These are phyloP conservation scores for Talaromyces sp. DNA, from an alignment of 2,329 filamentous ascomycete species.

Conservation along the genomic window DNA sequence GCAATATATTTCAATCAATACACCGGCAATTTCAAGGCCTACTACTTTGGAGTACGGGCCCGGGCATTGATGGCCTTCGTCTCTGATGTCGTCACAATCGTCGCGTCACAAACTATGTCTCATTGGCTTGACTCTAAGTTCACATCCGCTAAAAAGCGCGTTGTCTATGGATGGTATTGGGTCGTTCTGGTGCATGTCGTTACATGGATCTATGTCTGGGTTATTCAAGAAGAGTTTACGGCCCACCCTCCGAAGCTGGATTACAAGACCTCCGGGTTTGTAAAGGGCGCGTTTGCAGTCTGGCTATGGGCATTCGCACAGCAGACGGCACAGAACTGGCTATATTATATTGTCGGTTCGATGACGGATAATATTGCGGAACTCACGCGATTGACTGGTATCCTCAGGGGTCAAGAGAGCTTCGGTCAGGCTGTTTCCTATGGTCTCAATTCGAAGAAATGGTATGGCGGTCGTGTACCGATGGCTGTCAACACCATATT, in stretches of 20 bases:
- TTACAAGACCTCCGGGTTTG: slow-evolving; percentile 45
- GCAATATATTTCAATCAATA: slow-evolving; percentile 48
- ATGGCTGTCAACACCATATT: slow-evolving; percentile 41
- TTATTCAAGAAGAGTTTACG: slow-evolving; percentile 52
- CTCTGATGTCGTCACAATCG: slow-evolving; percentile 40
- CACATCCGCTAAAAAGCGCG: slow-evolving; percentile 40
- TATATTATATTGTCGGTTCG: slow-evolving; percentile 55
- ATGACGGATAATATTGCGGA: slow-evolving; percentile 58
- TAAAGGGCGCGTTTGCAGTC: slow-evolving; percentile 49
- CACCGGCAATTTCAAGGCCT: slow-evolving; percentile 48
- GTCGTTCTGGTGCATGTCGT: slow-evolving; percentile 45
- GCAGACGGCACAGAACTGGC: slow-evolving; percentile 55
- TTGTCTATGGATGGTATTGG: slow-evolving; percentile 47
- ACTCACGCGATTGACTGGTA: slow-evolving; percentile 40
- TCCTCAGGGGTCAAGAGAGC: slow-evolving; percentile 46
- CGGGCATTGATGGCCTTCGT: slow-evolving; percentile 48
- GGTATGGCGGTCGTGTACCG: slow-evolving; percentile 43
- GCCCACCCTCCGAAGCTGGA: slow-evolving; percentile 40
- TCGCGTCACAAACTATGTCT: slow-evolving; percentile 48
- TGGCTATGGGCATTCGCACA: slow-evolving; percentile 51
- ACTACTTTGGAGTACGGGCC: slow-evolving; percentile 48
- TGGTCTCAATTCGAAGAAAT: slow-evolving; percentile 43
- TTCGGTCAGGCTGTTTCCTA: slow-evolving; percentile 46
- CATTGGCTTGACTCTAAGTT: slow-evolving; percentile 45
- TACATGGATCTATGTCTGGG: slow-evolving; percentile 54